Percentiles rank a stretch among this genome's conserved stretches.
Conservation (phyloP, 1,139 yeast genomes). For the Kodamaea fungicola region DNA sequence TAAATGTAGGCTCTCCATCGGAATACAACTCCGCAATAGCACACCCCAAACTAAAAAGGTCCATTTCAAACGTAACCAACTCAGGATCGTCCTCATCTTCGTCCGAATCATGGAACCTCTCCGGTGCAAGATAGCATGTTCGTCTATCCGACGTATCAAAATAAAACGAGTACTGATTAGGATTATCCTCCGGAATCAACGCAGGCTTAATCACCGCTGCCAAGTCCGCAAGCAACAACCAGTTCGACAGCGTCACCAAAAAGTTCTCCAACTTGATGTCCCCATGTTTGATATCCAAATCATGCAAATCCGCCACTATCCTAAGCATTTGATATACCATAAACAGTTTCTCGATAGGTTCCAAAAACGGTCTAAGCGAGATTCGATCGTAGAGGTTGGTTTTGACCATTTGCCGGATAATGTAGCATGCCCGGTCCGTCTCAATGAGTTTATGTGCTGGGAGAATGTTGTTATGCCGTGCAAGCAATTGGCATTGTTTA, state of each 20-base stretch:
- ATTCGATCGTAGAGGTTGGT: conserved; percentile 82
- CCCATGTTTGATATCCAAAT: conserved; percentile 67
- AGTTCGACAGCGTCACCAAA: conserved; percentile 83
- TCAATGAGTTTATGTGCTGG: conserved; percentile 76
- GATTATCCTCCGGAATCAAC: conserved; percentile 87
- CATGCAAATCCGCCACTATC: conserved; percentile 62
- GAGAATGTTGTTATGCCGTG: conserved; percentile 58
- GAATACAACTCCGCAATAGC: conserved; percentile 84
- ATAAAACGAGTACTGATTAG: conserved; percentile 88
- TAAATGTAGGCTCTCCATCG: conserved; percentile 85
- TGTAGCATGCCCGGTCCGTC: conserved; percentile 88
- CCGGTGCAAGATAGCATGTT: conserved; percentile 92
- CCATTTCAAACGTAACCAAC: conserved; percentile 66
- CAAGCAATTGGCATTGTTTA: conserved; percentile 34
- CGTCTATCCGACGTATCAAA: conserved; percentile 88
- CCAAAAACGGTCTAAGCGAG: conserved; percentile 84
- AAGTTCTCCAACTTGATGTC: conserved; percentile 90
- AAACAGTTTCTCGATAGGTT: conserved; percentile 79
- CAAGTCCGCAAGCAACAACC: conserved; percentile 82
- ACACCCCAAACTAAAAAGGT: conserved; percentile 87
- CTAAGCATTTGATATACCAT: conserved; percentile 73
- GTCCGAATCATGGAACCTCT: conserved; percentile 58
- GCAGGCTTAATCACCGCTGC: conserved; percentile 77
- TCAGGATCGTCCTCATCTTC: conserved; percentile 26
- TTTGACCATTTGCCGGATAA: conserved; percentile 76